These are phyloP conservation scores for Metschnikowia noctiluminum DNA, from an alignment of 805 yeast genomes.

Conservation along the genomic window DNA sequence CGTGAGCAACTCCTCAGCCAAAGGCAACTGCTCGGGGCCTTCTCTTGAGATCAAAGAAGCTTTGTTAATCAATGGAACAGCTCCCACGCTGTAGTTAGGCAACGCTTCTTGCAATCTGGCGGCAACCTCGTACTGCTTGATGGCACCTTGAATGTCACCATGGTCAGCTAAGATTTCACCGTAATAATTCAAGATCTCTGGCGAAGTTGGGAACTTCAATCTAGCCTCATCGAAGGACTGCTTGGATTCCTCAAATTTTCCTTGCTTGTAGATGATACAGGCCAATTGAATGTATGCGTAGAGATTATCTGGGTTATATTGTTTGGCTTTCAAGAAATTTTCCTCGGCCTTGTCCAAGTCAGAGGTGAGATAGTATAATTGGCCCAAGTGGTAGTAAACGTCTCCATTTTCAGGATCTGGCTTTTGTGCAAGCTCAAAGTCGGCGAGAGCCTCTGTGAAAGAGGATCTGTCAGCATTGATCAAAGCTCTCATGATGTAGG, in stretches of 20 bases:
- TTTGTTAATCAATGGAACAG: constrained; percentile 85
- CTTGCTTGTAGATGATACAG: constrained; percentile 82
- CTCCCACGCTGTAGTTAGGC: constrained; percentile 74
- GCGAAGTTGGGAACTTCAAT: constrained; percentile 74
- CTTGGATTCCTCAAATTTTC: constrained; percentile 56
- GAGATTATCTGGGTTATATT: constrained; percentile 69
- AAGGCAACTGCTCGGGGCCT: constrained; percentile 43
- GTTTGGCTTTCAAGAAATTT: constrained; percentile 74
- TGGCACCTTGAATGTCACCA: constrained; percentile 68
- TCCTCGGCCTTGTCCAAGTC: constrained; percentile 68
- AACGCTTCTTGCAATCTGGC: constrained; percentile 73
- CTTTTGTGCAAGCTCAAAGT: constrained; percentile 68
- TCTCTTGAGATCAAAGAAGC: constrained; percentile 68
- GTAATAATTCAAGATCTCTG: constrained; percentile 91
- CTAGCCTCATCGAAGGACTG: constrained; percentile 66
- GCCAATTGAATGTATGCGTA: constrained; percentile 90
- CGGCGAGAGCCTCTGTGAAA: constrained; percentile 53
- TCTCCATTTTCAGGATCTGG: constrained; percentile 74
- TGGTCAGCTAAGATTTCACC: constrained; percentile 90
- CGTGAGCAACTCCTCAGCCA: constrained; percentile 63
- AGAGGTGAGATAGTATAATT: constrained; percentile 77
- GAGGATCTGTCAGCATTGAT: constrained; percentile 77
- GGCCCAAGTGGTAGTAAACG: constrained; percentile 91
- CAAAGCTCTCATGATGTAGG: constrained; percentile 78
- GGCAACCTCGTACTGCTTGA: constrained; percentile 82